Evolutionary conservation across 805 yeast species (phyloP), one percentile per base, ranked within the genome.

Genomic region (Lachancea thermotolerans): DNA sequence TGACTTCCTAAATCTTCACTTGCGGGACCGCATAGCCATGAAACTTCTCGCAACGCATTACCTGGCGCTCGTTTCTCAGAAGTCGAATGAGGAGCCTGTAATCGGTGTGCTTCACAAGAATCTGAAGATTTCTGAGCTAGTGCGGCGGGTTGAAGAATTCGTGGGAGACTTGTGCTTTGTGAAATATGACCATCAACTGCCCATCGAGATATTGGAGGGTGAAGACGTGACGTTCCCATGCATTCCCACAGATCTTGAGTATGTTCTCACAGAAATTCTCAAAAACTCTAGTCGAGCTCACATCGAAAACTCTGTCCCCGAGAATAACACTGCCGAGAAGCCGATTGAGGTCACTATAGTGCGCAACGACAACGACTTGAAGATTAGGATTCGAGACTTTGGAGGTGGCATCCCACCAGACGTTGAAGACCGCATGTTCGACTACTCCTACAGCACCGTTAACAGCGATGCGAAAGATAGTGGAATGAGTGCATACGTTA

Each of bases 251-350:
- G 96, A 90, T 60, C 64, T 93, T 42, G 96, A 91, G 60, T 91
- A 93, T 59, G 79, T 91, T 40, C 70, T 89, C 46, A 86, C 86
- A 17, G 99, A 91, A 66, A 67, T 91, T 16, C 72, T 91, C 54
- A 91, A 91, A 65, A 91, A 91, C 64, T 77, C 96, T 5, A 81
- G 84, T 50, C 69, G 96, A 44, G 95, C 99, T 0, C 89, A 85
- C 44, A 82, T 91, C 43, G 98, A 91, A 60, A 78, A 77, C 45
- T 59, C 68, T 16, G 64, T 46, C 6, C 36, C 43, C 10, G 54
- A 49, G 7, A 48, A 50, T 25, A 63, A 53, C 18, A 41, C 48
- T 10, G 49, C 53, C 2, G 58, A 59, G 21, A 53, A 52, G 18
- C 54, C 59, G 31, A 47, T 68, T 47, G 54, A 60, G 39, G 55